Evolutionary conservation across 345 rosid genomes (phyloP).

Genomic region (Eucalyptus brandiana): DNA sequence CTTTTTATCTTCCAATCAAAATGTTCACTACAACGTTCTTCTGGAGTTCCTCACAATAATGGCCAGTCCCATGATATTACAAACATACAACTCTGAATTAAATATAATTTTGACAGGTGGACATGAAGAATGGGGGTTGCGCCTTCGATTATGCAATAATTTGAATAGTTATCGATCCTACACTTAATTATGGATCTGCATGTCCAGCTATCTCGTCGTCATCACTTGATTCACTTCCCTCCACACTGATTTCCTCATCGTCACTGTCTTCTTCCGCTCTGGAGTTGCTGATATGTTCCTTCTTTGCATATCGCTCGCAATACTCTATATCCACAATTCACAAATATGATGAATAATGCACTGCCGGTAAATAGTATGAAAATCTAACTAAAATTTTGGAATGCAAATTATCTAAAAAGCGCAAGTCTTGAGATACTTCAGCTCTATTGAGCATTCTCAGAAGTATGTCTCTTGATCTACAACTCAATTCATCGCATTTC

Average conservation of each 20-base stretch:
- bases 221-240: conserved; percentile 28
- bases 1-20: neutral
- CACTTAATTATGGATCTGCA: conserved; percentile 28
- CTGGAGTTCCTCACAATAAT: neutral
- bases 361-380: neutral
- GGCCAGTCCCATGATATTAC: neutral
- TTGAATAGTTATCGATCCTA: neutral
- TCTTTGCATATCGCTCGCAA: conserved; percentile 48
- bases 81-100: neutral
- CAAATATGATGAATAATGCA: neutral
- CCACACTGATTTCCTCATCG: conserved; percentile 33
- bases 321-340: conserved; percentile 25
- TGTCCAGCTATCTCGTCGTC: conserved; percentile 55
- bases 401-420: neutral
- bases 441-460: neutral
- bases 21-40: neutral
- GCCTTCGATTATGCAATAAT: neutral
- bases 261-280: conserved; percentile 20
- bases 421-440: neutral
- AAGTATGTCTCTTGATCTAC: neutral
- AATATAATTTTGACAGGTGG: neutral
- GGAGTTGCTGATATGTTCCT: conserved; percentile 21
- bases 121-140: neutral
- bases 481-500: neutral
- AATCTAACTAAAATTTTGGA: neutral